A percentile compares a stretch with the other conserved stretches of the same genome.
Evolutionary conservation across 2,329 filamentous ascomycete genomes (phyloP).

Genomic region (Teratosphaeria zuluensis): DNA sequence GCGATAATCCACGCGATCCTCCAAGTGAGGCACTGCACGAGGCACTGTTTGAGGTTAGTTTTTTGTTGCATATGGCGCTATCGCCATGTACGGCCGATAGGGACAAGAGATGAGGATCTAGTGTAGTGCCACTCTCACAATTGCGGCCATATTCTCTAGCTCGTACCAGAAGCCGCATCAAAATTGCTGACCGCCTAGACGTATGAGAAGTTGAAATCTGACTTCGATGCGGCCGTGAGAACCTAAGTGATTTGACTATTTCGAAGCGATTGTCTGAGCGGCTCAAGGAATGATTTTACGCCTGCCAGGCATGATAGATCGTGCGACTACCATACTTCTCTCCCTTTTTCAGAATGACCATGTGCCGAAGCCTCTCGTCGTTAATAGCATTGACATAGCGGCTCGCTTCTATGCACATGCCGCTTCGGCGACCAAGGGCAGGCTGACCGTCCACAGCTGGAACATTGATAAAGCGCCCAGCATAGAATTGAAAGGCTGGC

Average conservation of each 20-base stretch:
- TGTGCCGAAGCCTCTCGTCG: constrained; percentile 65
- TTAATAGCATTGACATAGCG: constrained; percentile 86
- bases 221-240: not conserved
- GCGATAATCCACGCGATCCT: not conserved
- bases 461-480: constrained; percentile 74
- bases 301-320: constrained; percentile 79
- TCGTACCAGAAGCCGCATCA: too few species aligned
- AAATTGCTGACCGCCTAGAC: not conserved
- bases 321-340: constrained; percentile 71
- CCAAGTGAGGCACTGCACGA: not conserved
- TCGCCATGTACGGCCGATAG: not conserved
- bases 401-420: constrained; percentile 87
- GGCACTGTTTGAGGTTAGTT: not conserved
- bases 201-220: not conserved
- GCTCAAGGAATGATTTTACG: constrained; percentile 16
- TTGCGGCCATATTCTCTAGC: too few species aligned
- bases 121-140: not conserved
- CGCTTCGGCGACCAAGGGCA: constrained; percentile 57
- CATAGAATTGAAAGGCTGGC: constrained; percentile 96
- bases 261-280: not conserved
- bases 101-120: not conserved
- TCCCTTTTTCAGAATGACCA: constrained; percentile 75
- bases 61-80: not conserved
- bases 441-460: constrained; percentile 51
- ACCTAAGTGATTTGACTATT: too few species aligned